phyloP scores from a whole-genome alignment of 371 early-diverging fungal species.

The Apophysomyces sp. region DNA sequence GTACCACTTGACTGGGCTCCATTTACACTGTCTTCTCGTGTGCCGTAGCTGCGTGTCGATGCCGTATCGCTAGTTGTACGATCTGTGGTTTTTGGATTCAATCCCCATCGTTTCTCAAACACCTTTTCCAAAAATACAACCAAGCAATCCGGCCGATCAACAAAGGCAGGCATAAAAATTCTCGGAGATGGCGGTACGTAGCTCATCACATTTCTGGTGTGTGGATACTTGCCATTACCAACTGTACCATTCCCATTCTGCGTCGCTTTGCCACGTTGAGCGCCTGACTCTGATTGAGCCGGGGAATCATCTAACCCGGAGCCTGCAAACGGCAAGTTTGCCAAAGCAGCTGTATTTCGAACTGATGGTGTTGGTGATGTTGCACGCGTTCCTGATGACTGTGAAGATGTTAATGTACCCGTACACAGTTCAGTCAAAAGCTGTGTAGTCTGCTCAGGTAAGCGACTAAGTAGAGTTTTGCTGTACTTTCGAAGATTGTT shows the following conservation, averaged over 20 bases:
- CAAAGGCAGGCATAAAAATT: conserved; percentile 73
- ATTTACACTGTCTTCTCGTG: conserved; percentile 12
- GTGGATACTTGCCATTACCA: conserved; percentile 1
- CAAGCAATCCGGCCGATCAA: conserved; percentile 70
- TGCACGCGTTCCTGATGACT: conserved; percentile 9
- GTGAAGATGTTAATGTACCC: conserved; percentile 32
- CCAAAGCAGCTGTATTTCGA: conserved; percentile 17
- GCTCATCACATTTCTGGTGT: conserved; percentile 13
- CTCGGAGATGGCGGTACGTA: conserved; percentile 57
- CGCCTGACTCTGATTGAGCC: conserved; percentile 3
- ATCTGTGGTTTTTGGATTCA: conserved; percentile 4
- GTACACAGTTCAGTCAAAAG: conserved; percentile 77
- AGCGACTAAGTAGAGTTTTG: conserved; percentile 66
- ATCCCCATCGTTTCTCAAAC: conserved; percentile 55
- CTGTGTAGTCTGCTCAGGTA: conserved; percentile 79
- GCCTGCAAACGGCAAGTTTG: conserved; percentile 44
- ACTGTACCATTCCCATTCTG: conserved; percentile 6
- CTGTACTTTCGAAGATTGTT: conserved; percentile 76
- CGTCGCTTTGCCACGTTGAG: conserved; percentile 5
- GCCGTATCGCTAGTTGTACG: conserved; percentile 15
- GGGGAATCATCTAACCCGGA: conserved; percentile 7
- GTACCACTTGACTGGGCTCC: conserved; percentile 14
- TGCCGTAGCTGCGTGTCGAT: conserved; percentile 13
- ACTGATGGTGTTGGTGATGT: conserved; percentile 33
- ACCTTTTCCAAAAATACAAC: conserved; percentile 75